Evolutionary conservation across 495 filamentous ascomycete genomes (phyloP).

Genomic region (Hypoxylon lenormandii): DNA sequence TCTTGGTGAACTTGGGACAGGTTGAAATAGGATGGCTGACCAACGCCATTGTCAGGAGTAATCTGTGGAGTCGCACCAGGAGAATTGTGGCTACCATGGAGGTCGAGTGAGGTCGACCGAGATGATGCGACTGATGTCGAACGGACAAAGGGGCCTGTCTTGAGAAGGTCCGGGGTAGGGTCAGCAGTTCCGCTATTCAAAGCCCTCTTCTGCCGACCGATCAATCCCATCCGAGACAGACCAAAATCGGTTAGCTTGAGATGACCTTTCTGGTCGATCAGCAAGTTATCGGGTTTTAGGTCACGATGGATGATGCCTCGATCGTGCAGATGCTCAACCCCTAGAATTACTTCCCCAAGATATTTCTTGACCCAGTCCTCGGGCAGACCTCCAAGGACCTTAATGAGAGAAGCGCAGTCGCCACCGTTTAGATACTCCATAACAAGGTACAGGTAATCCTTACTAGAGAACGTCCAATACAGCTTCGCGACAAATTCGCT

Average conservation of each 20-base stretch:
- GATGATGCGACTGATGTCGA: slow-evolving; percentile 89
- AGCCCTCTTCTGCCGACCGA: slow-evolving; percentile 93
- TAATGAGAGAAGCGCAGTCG: slow-evolving; percentile 95
- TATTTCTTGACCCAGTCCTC: slow-evolving; percentile 99
- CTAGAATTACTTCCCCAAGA: slow-evolving; percentile 91
- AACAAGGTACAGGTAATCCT: slow-evolving; percentile 97
- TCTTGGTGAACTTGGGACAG: slow-evolving; percentile 76
- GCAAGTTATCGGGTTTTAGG: slow-evolving; percentile 94
- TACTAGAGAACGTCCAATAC: slow-evolving; percentile 99
- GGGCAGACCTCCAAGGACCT: slow-evolving; percentile 86
- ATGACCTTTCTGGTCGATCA: slow-evolving; percentile 97
- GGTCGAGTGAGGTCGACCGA: slow-evolving; percentile 94
- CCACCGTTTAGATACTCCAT: slow-evolving; percentile 99
- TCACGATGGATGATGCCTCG: slow-evolving; percentile 96
- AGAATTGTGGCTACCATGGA: slow-evolving; percentile 77
- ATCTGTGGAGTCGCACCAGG: slow-evolving; percentile 87
- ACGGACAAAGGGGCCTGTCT: slow-evolving; percentile 88
- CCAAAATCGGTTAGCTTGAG: slow-evolving; percentile 98
- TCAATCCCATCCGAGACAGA: slow-evolving; percentile 93
- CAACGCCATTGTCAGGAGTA: slow-evolving; percentile 79
- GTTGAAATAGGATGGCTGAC: slow-evolving; percentile 93
- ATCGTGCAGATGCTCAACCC: slow-evolving; percentile 93
- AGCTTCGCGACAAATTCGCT: slow-evolving; percentile 99
- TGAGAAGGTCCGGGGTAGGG: slow-evolving; percentile 87
- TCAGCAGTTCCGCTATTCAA: slow-evolving; percentile 81